Evolutionary conservation across 2,329 filamentous ascomycete genomes (phyloP).

Genomic region (Fusarium nygamai): DNA sequence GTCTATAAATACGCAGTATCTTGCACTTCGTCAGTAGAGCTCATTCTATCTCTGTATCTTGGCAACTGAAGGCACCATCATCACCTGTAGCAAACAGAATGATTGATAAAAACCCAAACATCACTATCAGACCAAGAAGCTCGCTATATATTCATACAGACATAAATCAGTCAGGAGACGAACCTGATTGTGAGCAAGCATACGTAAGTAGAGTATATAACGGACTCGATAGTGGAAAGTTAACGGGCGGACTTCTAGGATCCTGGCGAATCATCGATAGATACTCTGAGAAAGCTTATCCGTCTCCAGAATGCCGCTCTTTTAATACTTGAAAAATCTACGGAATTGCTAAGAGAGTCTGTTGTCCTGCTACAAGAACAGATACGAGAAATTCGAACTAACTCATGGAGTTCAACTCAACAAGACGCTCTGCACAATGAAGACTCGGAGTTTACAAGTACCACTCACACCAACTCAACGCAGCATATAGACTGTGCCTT

Average conservation of each 20-base stretch:
- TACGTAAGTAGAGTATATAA: neutral
- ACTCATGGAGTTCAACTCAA: neutral
- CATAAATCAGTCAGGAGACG: neutral
- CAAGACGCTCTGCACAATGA: neutral
- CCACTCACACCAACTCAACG: neutral
- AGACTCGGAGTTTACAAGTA: neutral
- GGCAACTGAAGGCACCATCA: neutral
- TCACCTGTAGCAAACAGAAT: neutral
- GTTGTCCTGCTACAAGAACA: neutral
- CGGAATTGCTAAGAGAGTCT: neutral
- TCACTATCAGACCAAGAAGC: neutral
- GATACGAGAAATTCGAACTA: neutral
- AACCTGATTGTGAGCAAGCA: neutral
- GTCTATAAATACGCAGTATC: neutral
- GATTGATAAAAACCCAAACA: neutral
- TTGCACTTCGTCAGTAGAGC: neutral
- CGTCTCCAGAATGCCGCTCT: neutral
- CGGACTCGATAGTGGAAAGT: neutral
- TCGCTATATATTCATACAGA: neutral
- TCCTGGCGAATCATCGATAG: neutral
- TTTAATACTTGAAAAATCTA: neutral
- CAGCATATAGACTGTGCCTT: neutral
- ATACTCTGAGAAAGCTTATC: neutral
- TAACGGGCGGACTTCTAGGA: neutral
- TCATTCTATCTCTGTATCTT: neutral